phyloP scores from a whole-genome alignment of 148 eudicot genomes.

The Vaccinium darrowii region DNA sequence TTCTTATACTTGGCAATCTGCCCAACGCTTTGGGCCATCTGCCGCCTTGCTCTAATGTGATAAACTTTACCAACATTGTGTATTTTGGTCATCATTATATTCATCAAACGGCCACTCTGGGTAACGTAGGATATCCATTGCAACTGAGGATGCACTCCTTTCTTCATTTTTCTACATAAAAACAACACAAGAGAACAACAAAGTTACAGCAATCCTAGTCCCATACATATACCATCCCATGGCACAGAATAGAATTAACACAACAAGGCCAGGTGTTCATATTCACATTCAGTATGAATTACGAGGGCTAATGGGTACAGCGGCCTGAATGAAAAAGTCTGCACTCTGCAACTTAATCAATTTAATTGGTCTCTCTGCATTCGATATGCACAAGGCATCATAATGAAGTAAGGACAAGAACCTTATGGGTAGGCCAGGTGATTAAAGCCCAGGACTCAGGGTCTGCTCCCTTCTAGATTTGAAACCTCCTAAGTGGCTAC shows the following conservation, averaged over 20 bases:
- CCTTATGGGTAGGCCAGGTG: not conserved
- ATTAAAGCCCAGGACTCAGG: not conserved
- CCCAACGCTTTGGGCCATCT: slow-evolving; percentile 77
- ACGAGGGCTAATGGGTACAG: not conserved
- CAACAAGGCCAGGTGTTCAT: not conserved
- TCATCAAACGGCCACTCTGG: slow-evolving; percentile 46
- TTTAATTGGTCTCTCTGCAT: not conserved
- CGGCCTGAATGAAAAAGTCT: not conserved
- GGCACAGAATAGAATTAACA: not conserved
- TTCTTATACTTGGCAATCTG: slow-evolving; percentile 82
- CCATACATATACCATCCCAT: not conserved
- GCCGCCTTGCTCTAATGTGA: slow-evolving; percentile 73
- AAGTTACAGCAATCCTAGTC: slow-evolving; percentile 27
- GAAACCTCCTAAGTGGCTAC: too few relatives aligned
- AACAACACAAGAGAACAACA: not conserved
- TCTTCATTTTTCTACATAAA: slow-evolving; percentile 46
- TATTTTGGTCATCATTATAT: slow-evolving; percentile 83
- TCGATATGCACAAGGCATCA: not conserved
- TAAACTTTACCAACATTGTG: slow-evolving; percentile 78
- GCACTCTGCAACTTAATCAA: not conserved
- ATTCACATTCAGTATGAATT: not conserved
- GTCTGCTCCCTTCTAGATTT: too few relatives aligned
- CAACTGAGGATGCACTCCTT: slow-evolving; percentile 77
- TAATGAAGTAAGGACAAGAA: not conserved
- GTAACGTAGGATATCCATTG: slow-evolving; percentile 74